Base-by-base conservation (phyloP, 441 rosid genomes). In the Gossypium davidsonii region DNA sequence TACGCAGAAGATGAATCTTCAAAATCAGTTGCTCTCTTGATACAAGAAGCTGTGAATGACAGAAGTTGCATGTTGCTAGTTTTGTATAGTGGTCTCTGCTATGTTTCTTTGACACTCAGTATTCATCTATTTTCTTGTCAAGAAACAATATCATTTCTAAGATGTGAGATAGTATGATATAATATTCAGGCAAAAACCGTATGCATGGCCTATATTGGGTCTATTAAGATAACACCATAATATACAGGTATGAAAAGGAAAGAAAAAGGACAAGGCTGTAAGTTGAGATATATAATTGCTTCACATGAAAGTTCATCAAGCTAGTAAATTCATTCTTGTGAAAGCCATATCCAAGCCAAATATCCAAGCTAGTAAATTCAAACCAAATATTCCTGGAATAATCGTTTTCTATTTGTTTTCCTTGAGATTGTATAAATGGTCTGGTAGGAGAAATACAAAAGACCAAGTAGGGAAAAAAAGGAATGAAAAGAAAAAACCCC, bases 261-360 rank as follows among this genome's bases (percentile, higher is more conserved):
- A 69, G 15, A 68, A 51, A 68, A 51, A 49, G 42, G 34, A 48
- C 14, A 39, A 12, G 56, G 70, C 55, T 66, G 37, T 46, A 21
- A 65, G 70, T 44, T 2, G 56, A 66, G 56, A 66, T 66, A 48
- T 46, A 7, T 46, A 66, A 39, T 53, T 53, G n/a, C 39, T 57
- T 71, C 20, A 42, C 21, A 57, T 55, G 55, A 64, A 57, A n/a
- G 23, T 15, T 65, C 55, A 21, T 76, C 72, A 58, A 51, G 44
- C 28, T 64, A 57, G 14, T 44, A 31, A 64, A 71, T 23, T 10
- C 8, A n/a, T 39, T 71, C 23, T 61, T 7, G n/a, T 64, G 52
- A 17, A 8, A 28, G 44, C 71, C 65, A 60, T 26, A 51, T 12
- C 11, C 49, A 42, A 69, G 23, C 44, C n/a, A n/a, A n/a, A n/a